Evolutionary conservation across 768 basidiomycete genomes (phyloP).

Genomic region (Lactarius tabidus): DNA sequence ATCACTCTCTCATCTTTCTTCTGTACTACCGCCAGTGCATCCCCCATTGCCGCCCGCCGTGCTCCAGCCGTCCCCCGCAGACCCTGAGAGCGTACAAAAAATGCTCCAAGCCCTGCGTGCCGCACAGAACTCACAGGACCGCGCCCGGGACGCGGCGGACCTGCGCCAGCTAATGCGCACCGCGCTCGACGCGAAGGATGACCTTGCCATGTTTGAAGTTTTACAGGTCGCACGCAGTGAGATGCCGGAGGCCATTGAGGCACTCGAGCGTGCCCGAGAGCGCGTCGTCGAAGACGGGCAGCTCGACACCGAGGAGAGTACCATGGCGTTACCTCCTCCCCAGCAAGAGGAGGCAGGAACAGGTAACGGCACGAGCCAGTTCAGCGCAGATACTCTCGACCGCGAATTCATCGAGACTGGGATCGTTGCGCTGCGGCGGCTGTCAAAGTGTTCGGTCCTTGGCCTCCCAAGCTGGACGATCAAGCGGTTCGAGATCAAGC

Average conservation of each 20-base stretch:
- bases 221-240: slow-evolving; percentile 61
- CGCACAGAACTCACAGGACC: slow-evolving; percentile 46
- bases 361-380: not conserved
- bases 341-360: not conserved
- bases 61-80: slow-evolving; percentile 25
- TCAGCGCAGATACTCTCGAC: slow-evolving; percentile 50
- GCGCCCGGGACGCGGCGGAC: slow-evolving; percentile 48
- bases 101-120: slow-evolving; percentile 30
- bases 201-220: slow-evolving; percentile 60
- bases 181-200: slow-evolving; percentile 54
- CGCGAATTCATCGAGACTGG: slow-evolving; percentile 68
- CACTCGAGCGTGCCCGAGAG: slow-evolving; percentile 66
- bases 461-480: slow-evolving; percentile 71
- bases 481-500: slow-evolving; percentile 75
- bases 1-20: slow-evolving; percentile 27
- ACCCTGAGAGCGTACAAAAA: slow-evolving; percentile 10
- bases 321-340: not conserved
- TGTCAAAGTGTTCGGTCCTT: slow-evolving; percentile 40
- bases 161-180: slow-evolving; percentile 55
- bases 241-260: slow-evolving; percentile 79
- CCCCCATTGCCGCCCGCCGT: not conserved
- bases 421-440: slow-evolving; percentile 62
- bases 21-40: slow-evolving; percentile 4
- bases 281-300: slow-evolving; percentile 36
- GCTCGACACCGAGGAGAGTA: slow-evolving; percentile 26